These are phyloP conservation scores for Sarcocystis neurona DNA, from an alignment of 169 alveolate genomes.

Conservation along the genomic window DNA sequence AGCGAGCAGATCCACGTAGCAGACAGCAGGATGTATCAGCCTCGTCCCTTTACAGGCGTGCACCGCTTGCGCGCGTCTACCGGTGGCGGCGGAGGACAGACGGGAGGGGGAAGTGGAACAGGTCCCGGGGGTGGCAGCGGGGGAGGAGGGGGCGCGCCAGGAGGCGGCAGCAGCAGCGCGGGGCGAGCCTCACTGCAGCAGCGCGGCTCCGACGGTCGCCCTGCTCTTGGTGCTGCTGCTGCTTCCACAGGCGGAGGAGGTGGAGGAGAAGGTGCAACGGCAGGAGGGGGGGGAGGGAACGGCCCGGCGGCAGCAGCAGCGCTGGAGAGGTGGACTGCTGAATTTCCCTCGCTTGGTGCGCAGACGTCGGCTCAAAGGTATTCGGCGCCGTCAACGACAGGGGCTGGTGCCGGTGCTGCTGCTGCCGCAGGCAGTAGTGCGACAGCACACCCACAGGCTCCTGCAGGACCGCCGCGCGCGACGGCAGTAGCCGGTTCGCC, in stretches of 20 bases:
- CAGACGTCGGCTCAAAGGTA: too few species aligned
- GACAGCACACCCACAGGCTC: too few species aligned
- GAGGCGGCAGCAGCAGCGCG: background rate
- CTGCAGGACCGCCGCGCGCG: too few species aligned
- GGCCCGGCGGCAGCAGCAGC: background rate
- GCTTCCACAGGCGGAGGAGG: background rate
- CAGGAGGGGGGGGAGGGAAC: background rate
- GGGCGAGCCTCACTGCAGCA: background rate
- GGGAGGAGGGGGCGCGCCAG: background rate
- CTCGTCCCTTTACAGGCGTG: constrained; percentile 38
- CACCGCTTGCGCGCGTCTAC: constrained; percentile 19
- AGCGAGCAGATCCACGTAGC: background rate
- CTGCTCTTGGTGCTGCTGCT: background rate
- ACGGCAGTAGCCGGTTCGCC: too few species aligned
- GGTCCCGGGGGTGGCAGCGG: background rate
- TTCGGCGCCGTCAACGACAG: too few species aligned
- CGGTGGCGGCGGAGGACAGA: background rate
- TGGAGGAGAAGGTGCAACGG: background rate
- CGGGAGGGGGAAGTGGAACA: constrained; percentile 4
- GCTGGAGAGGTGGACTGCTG: background rate
- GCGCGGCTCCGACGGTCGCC: background rate
- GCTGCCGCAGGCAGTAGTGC: background rate
- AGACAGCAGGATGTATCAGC: constrained; percentile 11
- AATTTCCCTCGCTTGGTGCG: too few species aligned
- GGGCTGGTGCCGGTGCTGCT: background rate